phyloP scores from a whole-genome alignment of 441 rosid genomes.

The Adansonia gregorii region DNA sequence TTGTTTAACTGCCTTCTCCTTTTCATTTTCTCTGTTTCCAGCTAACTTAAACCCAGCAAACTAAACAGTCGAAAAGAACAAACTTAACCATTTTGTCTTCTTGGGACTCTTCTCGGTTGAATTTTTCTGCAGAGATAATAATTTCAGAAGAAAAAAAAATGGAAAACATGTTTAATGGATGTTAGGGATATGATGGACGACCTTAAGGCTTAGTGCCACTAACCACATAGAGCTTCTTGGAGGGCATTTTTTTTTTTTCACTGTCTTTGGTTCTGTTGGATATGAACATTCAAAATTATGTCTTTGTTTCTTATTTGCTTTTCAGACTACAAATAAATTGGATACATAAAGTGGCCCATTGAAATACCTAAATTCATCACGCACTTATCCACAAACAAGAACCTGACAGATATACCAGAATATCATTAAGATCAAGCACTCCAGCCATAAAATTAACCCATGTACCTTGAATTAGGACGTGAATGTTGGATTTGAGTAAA shows the following conservation, averaged over 20 bases:
- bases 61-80: too few relatives aligned
- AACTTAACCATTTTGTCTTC: too few relatives aligned
- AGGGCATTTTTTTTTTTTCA: slow-evolving; percentile 1
- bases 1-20: too few relatives aligned
- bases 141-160: neutral
- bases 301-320: neutral
- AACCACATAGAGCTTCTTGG: neutral
- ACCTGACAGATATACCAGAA: neutral
- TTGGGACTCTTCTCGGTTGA: too few relatives aligned
- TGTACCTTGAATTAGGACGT: too few relatives aligned
- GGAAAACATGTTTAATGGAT: neutral
- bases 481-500: too few relatives aligned
- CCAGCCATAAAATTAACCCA: neutral
- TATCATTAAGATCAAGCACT: neutral
- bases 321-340: neutral
- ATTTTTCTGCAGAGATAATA: too few relatives aligned
- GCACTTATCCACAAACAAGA: neutral
- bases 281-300: neutral
- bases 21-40: too few relatives aligned
- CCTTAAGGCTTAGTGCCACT: neutral
- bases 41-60: too few relatives aligned
- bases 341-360: neutral
- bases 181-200: neutral
- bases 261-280: neutral
- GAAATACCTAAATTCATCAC: neutral